Evolutionary conservation across 2,329 filamentous ascomycete genomes (phyloP).

Genomic region (Parastagonospora avenae): DNA sequence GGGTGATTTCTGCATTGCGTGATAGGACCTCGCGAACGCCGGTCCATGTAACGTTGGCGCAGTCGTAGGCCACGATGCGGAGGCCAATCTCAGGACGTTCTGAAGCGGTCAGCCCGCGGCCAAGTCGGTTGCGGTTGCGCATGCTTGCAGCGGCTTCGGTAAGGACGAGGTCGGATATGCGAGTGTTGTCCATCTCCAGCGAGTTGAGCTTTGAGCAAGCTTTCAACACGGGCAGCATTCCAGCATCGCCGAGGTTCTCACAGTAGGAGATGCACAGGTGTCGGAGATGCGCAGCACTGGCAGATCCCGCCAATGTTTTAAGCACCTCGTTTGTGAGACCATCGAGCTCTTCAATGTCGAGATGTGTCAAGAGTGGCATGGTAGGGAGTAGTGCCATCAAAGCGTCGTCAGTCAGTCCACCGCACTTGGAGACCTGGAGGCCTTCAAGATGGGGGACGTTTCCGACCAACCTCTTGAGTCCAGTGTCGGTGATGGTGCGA

Average conservation of each 20-base stretch:
- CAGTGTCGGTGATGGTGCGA: constrained; percentile 70
- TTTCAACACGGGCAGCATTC: constrained; percentile 82
- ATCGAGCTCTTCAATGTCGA: constrained; percentile 87
- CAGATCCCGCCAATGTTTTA: constrained; percentile 74
- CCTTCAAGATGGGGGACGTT: constrained; percentile 81
- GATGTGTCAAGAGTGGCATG: constrained; percentile 76
- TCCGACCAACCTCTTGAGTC: constrained; percentile 72
- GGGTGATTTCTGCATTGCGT: constrained; percentile 76
- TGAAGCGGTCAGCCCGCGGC: constrained; percentile 36
- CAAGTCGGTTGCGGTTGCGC: constrained; percentile 64
- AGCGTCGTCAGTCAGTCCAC: constrained; percentile 72
- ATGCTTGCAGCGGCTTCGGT: constrained; percentile 85
- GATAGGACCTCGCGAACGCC: constrained; percentile 86
- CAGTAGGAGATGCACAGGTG: constrained; percentile 92
- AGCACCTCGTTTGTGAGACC: constrained; percentile 77
- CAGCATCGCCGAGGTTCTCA: constrained; percentile 79
- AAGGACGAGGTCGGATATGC: constrained; percentile 83
- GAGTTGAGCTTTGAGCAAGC: constrained; percentile 71
- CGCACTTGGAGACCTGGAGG: constrained; percentile 79
- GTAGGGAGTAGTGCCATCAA: constrained; percentile 75
- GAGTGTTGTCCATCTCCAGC: constrained; percentile 91
- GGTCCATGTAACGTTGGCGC: constrained; percentile 88
- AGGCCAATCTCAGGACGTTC: constrained; percentile 62
- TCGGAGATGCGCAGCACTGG: constrained; percentile 72
- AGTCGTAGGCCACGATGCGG: constrained; percentile 85